Conservation (phyloP, 129 eudicot genomes). For the Flaveria linearis region DNA sequence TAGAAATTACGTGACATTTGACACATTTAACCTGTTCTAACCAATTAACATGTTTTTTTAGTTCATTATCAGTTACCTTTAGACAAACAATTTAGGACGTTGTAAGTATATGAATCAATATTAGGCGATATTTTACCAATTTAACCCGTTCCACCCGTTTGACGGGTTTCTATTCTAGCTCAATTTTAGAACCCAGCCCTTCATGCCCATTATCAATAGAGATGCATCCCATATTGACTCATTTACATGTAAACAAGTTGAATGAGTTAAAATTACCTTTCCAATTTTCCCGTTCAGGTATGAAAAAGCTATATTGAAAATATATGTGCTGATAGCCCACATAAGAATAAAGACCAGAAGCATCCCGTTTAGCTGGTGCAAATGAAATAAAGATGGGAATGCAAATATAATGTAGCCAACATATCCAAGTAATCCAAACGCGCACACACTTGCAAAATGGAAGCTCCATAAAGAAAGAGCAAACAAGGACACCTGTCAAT, state of each 20-base stretch:
- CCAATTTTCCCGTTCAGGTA: slow-evolving; percentile 47
- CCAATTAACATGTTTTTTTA: not conserved
- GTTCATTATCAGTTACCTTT: not conserved
- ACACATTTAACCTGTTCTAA: not conserved
- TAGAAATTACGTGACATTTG: not conserved
- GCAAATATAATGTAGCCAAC: slow-evolving; percentile 75
- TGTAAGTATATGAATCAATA: not conserved
- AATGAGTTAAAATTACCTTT: slow-evolving; percentile 45
- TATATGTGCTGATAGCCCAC: slow-evolving; percentile 78
- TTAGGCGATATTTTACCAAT: not conserved
- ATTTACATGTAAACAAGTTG: not conserved
- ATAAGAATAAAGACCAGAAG: slow-evolving; percentile 76
- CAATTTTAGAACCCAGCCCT: not conserved
- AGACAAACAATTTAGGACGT: not conserved
- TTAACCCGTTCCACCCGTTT: not conserved
- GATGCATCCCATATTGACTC: not conserved
- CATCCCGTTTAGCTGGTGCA: slow-evolving; percentile 72
- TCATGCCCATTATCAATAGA: not conserved
- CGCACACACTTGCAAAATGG: slow-evolving; percentile 74
- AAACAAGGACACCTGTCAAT: slow-evolving; percentile 78
- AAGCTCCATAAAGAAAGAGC: slow-evolving; percentile 87
- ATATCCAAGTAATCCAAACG: slow-evolving; percentile 76
- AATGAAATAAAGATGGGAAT: slow-evolving; percentile 72
- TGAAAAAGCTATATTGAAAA: slow-evolving; percentile 68
- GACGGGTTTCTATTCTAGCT: not conserved